phyloP scores from a whole-genome alignment of 139 green algal species.

The Dunaliella primolecta region DNA sequence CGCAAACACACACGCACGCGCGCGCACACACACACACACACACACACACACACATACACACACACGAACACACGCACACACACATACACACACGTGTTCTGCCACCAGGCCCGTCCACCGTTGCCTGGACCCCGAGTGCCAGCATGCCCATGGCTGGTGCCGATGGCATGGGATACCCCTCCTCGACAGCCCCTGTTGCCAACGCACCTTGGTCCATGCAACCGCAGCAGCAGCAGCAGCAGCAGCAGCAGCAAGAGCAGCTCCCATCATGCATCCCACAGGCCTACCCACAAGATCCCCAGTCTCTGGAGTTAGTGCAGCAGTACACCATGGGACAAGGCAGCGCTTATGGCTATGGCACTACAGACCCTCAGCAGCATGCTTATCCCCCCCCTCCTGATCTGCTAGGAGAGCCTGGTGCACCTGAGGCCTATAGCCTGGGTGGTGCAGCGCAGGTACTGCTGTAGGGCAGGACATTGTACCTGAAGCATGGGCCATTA shows the following conservation, averaged over 20 bases:
- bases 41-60: background rate
- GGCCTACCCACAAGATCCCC: no score
- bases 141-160: background rate
- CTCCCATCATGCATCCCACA: background rate
- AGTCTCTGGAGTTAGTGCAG: no score
- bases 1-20: background rate
- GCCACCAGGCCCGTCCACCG: no score
- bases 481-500: no score
- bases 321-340: background rate
- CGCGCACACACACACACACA: background rate
- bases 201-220: no score
- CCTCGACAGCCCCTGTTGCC: background rate
- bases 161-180: background rate
- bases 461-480: no score
- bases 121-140: background rate
- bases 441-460: background rate
- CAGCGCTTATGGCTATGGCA: background rate
- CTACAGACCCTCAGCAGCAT: background rate
- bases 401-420: background rate
- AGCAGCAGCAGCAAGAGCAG: background rate
- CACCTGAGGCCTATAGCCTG: background rate
- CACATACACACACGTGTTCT: background rate
- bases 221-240: background rate
- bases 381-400: background rate
- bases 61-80: background rate